A percentile compares a stretch with the other conserved stretches of the same genome.
Evolutionary conservation across 2,329 filamentous ascomycete genomes (phyloP).

Genomic region (Trichoderma aggressivum): DNA sequence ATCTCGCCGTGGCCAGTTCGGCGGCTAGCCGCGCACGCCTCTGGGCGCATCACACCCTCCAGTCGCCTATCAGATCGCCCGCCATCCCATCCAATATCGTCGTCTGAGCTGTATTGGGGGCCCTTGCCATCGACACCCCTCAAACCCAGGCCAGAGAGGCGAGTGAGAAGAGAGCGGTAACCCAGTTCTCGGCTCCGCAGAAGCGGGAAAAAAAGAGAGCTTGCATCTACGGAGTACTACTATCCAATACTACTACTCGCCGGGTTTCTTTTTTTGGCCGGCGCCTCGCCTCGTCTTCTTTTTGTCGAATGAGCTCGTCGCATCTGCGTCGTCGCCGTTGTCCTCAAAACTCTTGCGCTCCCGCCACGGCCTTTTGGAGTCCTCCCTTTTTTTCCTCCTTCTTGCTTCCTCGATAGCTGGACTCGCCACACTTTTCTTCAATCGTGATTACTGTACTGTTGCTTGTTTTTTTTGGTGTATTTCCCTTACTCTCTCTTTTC

Average conservation of each 20-base stretch:
- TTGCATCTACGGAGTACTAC: too few relatives aligned
- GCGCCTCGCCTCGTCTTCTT: slow-evolving; percentile 33
- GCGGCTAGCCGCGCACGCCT: slow-evolving; percentile 14
- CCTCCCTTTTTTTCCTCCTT: slow-evolving; percentile 28
- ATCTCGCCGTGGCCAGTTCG: neutral
- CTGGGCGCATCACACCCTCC: slow-evolving; percentile 15
- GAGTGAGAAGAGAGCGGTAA: neutral
- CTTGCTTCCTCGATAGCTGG: slow-evolving; percentile 53
- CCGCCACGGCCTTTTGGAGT: slow-evolving; percentile 35
- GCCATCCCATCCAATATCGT: neutral
- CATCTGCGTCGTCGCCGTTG: slow-evolving; percentile 27
- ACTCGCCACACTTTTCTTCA: slow-evolving; percentile 43
- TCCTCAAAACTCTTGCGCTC: slow-evolving; percentile 51
- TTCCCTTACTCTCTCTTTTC: neutral
- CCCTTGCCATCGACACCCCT: neutral
- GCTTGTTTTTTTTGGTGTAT: neutral
- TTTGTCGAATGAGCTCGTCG: slow-evolving; percentile 31
- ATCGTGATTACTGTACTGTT: slow-evolving; percentile 32
- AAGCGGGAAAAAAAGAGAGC: neutral
- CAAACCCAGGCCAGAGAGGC: neutral
- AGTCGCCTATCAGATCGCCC: slow-evolving; percentile 21
- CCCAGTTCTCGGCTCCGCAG: neutral
- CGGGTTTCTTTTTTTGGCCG: slow-evolving; percentile 24
- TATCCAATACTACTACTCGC: neutral
- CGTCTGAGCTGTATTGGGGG: neutral